These are phyloP conservation scores for Lactifluus hygrophoroides DNA, from an alignment of 768 basidiomycete genomes.

Conservation along the genomic window DNA sequence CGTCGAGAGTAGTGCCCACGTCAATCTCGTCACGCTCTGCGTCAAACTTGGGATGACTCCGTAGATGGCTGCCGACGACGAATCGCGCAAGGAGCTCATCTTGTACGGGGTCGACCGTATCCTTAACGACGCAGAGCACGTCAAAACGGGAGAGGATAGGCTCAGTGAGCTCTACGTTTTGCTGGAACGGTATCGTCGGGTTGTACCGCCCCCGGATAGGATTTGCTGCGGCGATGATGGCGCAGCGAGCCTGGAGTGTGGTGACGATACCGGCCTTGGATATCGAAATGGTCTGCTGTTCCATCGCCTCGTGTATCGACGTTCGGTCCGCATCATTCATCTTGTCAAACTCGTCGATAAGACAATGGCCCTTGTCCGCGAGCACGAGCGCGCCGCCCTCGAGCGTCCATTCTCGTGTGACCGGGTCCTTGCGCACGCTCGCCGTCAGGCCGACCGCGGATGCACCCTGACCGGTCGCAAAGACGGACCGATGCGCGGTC, in stretches of 20 bases:
- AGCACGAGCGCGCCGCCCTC: slow-evolving; percentile 98
- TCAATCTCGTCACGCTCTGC: slow-evolving; percentile 84
- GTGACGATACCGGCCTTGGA: slow-evolving; percentile 99
- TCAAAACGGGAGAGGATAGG: slow-evolving; percentile 98
- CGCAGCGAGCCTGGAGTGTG: slow-evolving; percentile 94
- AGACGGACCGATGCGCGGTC: slow-evolving; percentile 95
- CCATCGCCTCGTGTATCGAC: slow-evolving; percentile 99
- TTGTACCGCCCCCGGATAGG: slow-evolving; percentile 96
- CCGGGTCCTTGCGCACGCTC: slow-evolving; percentile 96
- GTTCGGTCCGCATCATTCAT: slow-evolving; percentile 99
- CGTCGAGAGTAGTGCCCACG: slow-evolving; percentile 82
- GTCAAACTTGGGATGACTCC: slow-evolving; percentile 92
- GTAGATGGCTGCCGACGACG: slow-evolving; percentile 93
- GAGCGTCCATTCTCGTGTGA: slow-evolving; percentile 96
- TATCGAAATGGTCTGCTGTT: slow-evolving; percentile 98
- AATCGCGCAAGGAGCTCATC: slow-evolving; percentile 95
- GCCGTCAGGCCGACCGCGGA: slow-evolving; percentile 98
- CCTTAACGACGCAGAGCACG: slow-evolving; percentile 96
- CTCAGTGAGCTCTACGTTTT: slow-evolving; percentile 97
- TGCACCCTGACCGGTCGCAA: slow-evolving; percentile 97
- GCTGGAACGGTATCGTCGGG: slow-evolving; percentile 95
- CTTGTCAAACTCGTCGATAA: slow-evolving; percentile 99
- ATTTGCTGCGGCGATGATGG: slow-evolving; percentile 96
- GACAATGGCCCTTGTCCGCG: slow-evolving; percentile 94
- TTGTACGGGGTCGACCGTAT: slow-evolving; percentile 92